Evolutionary conservation across 2,329 filamentous ascomycete genomes (phyloP), one percentile per base, ranked within the genome.

Genomic region (Emmonsiellopsis sp.): DNA sequence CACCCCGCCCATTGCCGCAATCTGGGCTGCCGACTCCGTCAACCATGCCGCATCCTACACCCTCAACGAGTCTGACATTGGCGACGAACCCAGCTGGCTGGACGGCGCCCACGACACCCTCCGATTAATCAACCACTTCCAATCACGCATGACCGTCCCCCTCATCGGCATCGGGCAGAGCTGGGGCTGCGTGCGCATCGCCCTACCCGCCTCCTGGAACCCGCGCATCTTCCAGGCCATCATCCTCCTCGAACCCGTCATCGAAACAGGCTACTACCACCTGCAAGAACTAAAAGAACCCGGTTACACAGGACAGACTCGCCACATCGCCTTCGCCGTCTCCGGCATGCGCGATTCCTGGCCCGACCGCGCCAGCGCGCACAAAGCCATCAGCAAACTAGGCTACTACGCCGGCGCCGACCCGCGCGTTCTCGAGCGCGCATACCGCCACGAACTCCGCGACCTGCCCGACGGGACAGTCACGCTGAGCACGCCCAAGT

Each of bases 91-190:
- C n/a, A 31, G 36, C 33, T 47, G 32, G 45, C 36, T 47, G 7
- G 45, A 47, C 8, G 32, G 45, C 5, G 45, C 45, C 11, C 32
- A 47, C 13, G 45, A 47, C 33, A 47, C 36, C 31, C 21, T 47
- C n/a, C 32, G 37, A 14, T 33, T 47, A n/a, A 47, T 47, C 32
- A 47, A 47, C 33, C 9, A 47, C 14, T 47, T 47, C 32, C 45
- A 47, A 6, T 21, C 45, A 8, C 21, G 32, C 17, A 37, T 47
- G 32, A 47, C 32, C 3, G n/a, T 34, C 7, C 45, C 45, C 3
- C 6, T 47, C 7, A 47, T 47, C 17, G 45, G 45, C 45, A 47
- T 47, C n/a, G 45, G 45, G n/a, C 45, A 47, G 14, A 47, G 45
- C 33, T 47, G 45, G 45, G 45, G 45, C 32, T 47, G 32, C 10